phyloP scores from a whole-genome alignment of 305 asterid species.

The Fraxinus platypoda region DNA sequence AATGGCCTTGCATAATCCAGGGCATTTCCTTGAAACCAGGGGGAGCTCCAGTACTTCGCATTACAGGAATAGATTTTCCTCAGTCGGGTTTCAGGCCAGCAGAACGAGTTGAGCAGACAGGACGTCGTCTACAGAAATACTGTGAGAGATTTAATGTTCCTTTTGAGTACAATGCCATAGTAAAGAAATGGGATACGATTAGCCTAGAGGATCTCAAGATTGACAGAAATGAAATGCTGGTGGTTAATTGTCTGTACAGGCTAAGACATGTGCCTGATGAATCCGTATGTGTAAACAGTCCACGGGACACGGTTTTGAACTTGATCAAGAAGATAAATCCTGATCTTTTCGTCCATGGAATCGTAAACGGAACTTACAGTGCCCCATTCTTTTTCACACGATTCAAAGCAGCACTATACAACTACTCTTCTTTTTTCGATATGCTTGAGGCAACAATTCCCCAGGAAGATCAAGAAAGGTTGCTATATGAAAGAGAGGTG shows the following conservation, averaged over 20 bases:
- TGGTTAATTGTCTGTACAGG: constrained; percentile 29
- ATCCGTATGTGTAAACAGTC: constrained; percentile 26
- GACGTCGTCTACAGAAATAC: constrained; percentile 25
- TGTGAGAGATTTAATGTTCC: constrained; percentile 35
- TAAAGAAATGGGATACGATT: constrained; percentile 31
- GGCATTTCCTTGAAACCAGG: constrained; percentile 27
- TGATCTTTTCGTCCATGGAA: constrained; percentile 27
- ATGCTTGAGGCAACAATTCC: constrained; percentile 24
- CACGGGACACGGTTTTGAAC: constrained; percentile 25
- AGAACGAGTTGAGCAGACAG: constrained; percentile 31
- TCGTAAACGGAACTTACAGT: constrained; percentile 27
- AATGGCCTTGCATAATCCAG: constrained; percentile 35
- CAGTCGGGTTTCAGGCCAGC: constrained; percentile 34
- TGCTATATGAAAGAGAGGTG: constrained; percentile 22
- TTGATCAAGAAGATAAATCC: constrained; percentile 30
- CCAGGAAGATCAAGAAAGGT: constrained; percentile 25
- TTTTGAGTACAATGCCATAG: constrained; percentile 28
- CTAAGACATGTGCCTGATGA: constrained; percentile 30
- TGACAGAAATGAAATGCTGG: constrained; percentile 23
- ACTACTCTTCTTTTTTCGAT: constrained; percentile 30
- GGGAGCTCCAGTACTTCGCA: constrained; percentile 26
- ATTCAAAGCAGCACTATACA: constrained; percentile 24
- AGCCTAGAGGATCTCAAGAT: constrained; percentile 27
- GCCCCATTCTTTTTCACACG: constrained; percentile 23
- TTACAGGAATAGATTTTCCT: constrained; percentile 35